A percentile compares a stretch with the other conserved stretches of the same genome.
phyloP scores from a whole-genome alignment of 164 flowering plant species.

The Vitis riparia region DNA sequence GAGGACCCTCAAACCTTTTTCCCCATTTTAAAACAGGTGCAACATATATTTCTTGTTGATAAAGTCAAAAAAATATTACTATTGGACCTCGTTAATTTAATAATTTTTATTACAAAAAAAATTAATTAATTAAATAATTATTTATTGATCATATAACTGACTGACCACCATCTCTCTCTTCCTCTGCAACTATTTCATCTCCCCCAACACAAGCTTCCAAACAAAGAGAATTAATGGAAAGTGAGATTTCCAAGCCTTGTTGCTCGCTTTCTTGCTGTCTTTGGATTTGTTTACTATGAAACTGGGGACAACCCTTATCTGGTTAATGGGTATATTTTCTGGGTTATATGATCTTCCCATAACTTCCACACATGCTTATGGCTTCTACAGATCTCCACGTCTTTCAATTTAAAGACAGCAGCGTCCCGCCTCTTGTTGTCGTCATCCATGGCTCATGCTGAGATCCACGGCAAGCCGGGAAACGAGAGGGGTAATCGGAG shows the following conservation, averaged over 20 bases:
- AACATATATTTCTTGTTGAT: slow-evolving; percentile 19
- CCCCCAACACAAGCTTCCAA: slow-evolving; percentile 70
- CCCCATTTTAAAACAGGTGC: slow-evolving; percentile 20
- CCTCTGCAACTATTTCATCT: slow-evolving; percentile 52
- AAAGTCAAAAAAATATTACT: slow-evolving; percentile 19
- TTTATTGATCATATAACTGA: slow-evolving; percentile 24
- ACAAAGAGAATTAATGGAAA: slow-evolving; percentile 84
- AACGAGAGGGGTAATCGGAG: no score
- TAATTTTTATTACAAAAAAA: neutral
- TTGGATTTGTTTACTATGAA: slow-evolving; percentile 25
- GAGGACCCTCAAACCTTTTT: neutral
- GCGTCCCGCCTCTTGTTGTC: neutral
- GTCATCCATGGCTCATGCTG: slow-evolving; percentile 23
- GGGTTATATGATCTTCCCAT: neutral
- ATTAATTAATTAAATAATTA: neutral
- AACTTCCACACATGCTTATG: slow-evolving; percentile 13
- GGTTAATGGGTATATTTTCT: slow-evolving; percentile 21
- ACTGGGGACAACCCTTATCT: slow-evolving; percentile 21
- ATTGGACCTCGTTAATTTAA: slow-evolving; percentile 5
- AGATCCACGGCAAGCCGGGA: neutral
- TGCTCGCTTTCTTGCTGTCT: slow-evolving; percentile 27
- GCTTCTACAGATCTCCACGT: slow-evolving; percentile 8
- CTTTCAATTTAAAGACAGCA: slow-evolving; percentile 1
- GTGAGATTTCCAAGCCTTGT: slow-evolving; percentile 56
- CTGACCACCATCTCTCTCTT: slow-evolving; percentile 40